Evolutionary conservation across 1,284 basidiomycete genomes (phyloP).

Genomic region (Spongiforma sp.): DNA sequence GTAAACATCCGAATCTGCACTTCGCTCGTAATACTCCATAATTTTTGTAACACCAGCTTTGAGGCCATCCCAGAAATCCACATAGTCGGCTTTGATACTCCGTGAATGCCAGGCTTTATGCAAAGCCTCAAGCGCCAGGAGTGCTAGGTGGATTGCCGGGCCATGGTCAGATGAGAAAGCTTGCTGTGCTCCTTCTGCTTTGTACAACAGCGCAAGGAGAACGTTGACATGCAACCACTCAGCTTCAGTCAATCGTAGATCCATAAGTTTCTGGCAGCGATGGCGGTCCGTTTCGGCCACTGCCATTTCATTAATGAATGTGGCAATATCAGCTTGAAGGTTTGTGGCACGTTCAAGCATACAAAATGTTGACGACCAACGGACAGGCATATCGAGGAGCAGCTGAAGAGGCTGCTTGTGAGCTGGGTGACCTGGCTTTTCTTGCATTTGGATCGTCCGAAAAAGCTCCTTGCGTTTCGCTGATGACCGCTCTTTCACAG

Average conservation of each 20-base stretch:
- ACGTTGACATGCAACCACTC: background rate
- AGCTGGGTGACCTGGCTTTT: background rate
- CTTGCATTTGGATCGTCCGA: background rate
- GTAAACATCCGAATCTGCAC: no score
- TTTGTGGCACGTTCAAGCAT: conserved; percentile 40
- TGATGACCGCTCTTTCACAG: background rate
- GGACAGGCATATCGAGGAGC: conserved; percentile 45
- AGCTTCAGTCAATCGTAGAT: background rate
- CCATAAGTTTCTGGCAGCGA: background rate
- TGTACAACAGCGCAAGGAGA: background rate
- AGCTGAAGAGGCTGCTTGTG: conserved; percentile 20
- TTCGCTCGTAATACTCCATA: no score
- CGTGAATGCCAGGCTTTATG: no score
- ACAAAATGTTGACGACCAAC: conserved; percentile 46
- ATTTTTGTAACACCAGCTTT: no score
- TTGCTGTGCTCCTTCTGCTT: background rate
- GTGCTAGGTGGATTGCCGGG: background rate
- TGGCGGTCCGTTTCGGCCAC: background rate
- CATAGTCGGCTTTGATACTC: no score
- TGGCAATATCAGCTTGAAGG: background rate
- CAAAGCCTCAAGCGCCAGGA: conserved; percentile 29
- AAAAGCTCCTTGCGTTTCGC: conserved; percentile 3
- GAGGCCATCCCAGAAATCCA: no score
- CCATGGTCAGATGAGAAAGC: background rate
- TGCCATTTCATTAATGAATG: background rate